A percentile compares a stretch with the other conserved stretches of the same genome.
phyloP scores from a whole-genome alignment of 805 yeast genomes.

The Candida schatavii region DNA sequence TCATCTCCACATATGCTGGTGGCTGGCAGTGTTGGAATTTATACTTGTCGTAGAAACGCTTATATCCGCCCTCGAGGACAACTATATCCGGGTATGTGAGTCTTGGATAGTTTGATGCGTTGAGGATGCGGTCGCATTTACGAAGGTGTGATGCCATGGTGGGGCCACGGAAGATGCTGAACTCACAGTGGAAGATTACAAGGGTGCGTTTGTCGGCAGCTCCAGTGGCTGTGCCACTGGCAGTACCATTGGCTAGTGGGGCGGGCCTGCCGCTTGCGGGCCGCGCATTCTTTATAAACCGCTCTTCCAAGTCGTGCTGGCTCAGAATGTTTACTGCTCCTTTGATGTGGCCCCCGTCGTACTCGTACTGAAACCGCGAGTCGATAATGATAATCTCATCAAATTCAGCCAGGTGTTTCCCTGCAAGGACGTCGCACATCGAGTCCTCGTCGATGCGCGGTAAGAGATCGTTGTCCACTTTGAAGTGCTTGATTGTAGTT shows the following conservation, averaged over 20 bases:
- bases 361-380: constrained; percentile 92
- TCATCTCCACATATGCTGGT: constrained; percentile 83
- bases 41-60: constrained; percentile 62
- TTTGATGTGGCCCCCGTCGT: constrained; percentile 85
- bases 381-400: constrained; percentile 66
- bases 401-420: constrained; percentile 47
- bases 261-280: constrained; percentile 13
- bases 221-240: constrained; percentile 9
- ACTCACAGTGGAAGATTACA: constrained; percentile 91
- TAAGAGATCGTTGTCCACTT: constrained; percentile 52
- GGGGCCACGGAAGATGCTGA: constrained; percentile 92
- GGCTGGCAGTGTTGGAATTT: constrained; percentile 61
- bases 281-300: constrained; percentile 31
- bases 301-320: constrained; percentile 62
- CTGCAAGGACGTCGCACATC: constrained; percentile 56
- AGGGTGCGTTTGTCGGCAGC: constrained; percentile 33
- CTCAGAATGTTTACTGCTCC: constrained; percentile 78
- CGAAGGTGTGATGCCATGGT: constrained; percentile 84
- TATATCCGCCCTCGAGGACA: constrained; percentile 89
- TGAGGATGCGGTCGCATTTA: constrained; percentile 73
- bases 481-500: constrained; percentile 28
- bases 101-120: constrained; percentile 74
- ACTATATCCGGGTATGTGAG: constrained; percentile 86
- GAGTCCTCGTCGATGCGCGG: constrained; percentile 64
- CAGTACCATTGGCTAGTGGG: too few species aligned